Conservation (phyloP, 805 yeast species). For the Hanseniaspora mollemarum region DNA sequence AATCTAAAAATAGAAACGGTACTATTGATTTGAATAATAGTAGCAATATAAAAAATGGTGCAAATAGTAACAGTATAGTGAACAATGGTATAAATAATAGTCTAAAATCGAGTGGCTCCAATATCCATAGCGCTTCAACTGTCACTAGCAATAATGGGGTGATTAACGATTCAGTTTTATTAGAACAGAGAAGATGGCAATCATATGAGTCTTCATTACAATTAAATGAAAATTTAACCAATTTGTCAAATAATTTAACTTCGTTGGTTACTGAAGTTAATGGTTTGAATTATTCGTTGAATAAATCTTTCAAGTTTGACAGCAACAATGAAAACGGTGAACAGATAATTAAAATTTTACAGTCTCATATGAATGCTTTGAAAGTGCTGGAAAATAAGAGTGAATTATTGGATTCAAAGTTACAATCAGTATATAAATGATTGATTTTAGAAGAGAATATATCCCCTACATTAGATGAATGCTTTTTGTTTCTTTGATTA, state of each 20-base stretch:
- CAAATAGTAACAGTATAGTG: neutral
- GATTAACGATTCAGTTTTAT: conserved; percentile 37
- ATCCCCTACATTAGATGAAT: neutral
- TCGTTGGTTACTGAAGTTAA: conserved; percentile 73
- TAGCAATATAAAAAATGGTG: neutral
- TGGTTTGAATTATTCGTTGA: conserved; percentile 68
- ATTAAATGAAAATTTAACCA: conserved; percentile 68
- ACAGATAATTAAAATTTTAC: conserved; percentile 68
- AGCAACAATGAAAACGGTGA: conserved; percentile 34
- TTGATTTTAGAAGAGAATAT: neutral
- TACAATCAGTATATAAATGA: conserved; percentile 32
- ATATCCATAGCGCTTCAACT: conserved; percentile 24
- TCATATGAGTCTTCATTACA: conserved; percentile 81
- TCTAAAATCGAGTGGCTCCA: conserved; percentile 31
- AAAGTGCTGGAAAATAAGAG: conserved; percentile 77
- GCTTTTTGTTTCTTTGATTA: neutral
- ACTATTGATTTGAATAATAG: conserved; percentile 15
- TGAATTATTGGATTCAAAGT: conserved; percentile 51
- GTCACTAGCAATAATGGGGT: conserved; percentile 23
- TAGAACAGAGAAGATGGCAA: conserved; percentile 61
- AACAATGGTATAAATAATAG: conserved; percentile 21
- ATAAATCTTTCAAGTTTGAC: conserved; percentile 38
- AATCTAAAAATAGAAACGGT: conserved; percentile 9
- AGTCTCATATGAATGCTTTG: conserved; percentile 79
- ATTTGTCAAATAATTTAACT: conserved; percentile 62